Evolutionary conservation across 2,329 filamentous ascomycete genomes (phyloP), one percentile per base, ranked within the genome.

Genomic region (Dactylellina leptospora): DNA sequence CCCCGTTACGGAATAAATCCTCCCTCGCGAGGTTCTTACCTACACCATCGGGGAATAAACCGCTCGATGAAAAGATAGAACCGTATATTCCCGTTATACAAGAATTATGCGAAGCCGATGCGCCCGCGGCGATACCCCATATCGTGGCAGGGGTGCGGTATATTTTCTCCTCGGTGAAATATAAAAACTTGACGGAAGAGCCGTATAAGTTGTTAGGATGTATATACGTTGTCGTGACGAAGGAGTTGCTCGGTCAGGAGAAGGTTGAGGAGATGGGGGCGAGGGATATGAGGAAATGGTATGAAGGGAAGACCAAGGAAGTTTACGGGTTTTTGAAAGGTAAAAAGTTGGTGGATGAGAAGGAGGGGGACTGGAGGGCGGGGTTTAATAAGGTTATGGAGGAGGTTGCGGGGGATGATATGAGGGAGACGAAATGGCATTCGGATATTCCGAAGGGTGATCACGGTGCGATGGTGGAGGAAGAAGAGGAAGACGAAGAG

Each of bases 401-500:
- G 70, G 75, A 76, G 62, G 51, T 76, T 30, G 69, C 63, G 6
- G 72, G 69, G 53, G 40, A 55, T 9, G 75, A 75, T 48, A 74
- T 76, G 28, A 54, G 70, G 23, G 75, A 75, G 60, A 66, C 74
- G 13, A 63, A 60, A n/a, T 76, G 75, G 75, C 45, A 75, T 56
- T 54, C 55, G 53, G 68, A 66, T 23, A 61, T 76, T 9, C 64
- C 73, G 6, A 71, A 73, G 55, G 73, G 74, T 1, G 74, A 10
- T 2, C 70, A 64, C 6, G 28, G 62, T 18, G 74, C 63, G 42
- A 45, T 40, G 16, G 45, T 38, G 56, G 40, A 36, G 47, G 33
- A 48, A n/a, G 28, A 44, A 16, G 40, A 16, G 5, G 23, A 53
- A 51, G 36, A 62, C 53, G 61, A 48, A 22, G 25, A 73, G 36